phyloP scores from a whole-genome alignment of 306 rosid genomes.

The Fragaria ananassa region DNA sequence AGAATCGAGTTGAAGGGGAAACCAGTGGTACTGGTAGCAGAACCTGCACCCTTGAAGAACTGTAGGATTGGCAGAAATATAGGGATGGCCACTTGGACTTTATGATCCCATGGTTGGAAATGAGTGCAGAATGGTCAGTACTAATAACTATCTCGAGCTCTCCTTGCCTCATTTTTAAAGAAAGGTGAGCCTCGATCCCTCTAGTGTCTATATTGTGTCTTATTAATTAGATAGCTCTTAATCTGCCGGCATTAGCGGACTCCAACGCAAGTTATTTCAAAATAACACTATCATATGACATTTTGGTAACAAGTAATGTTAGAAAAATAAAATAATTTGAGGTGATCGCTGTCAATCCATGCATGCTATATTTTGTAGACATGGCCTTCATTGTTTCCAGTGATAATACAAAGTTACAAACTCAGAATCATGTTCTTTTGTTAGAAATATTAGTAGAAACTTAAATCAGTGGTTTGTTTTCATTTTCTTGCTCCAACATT shows the following conservation, averaged over 20 bases:
- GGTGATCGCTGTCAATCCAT: too few relatives aligned
- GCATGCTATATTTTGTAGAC: too few relatives aligned
- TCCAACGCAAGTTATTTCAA: background rate
- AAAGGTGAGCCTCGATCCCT: background rate
- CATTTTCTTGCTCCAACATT: too few relatives aligned
- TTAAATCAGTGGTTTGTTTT: background rate
- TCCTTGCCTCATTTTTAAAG: background rate
- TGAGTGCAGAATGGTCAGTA: background rate
- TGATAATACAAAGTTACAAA: too few relatives aligned
- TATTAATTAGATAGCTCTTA: too few relatives aligned
- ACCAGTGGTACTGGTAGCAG: background rate
- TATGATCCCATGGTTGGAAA: background rate
- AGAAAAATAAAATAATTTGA: too few relatives aligned
- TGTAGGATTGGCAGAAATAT: background rate
- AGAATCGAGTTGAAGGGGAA: background rate
- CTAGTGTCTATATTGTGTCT: background rate
- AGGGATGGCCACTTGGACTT: background rate
- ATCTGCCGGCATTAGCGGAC: background rate
- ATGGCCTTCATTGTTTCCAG: too few relatives aligned
- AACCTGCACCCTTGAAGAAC: background rate
- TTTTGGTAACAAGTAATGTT: too few relatives aligned
- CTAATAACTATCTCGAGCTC: background rate
- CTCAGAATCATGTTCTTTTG: too few relatives aligned
- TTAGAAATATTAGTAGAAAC: too few relatives aligned
- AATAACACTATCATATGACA: too few relatives aligned